Evolutionary conservation across 257 asterid genomes (phyloP).

Genomic region (Mitragyna speciosa): DNA sequence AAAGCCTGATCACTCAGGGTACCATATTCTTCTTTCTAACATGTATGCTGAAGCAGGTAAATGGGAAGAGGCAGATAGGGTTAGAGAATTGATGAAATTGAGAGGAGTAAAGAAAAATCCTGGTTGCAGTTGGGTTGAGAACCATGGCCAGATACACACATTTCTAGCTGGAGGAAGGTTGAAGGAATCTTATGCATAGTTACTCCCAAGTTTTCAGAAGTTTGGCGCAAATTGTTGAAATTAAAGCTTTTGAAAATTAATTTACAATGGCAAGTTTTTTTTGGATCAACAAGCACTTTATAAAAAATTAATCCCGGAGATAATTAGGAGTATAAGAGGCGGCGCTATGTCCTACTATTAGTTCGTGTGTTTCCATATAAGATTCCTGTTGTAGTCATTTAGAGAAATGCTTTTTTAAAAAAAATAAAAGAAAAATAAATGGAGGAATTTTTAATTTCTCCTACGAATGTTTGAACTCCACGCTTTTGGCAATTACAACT

Average conservation of each 20-base stretch:
- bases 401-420: background rate
- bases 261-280: background rate
- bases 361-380: too few species aligned
- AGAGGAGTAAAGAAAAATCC: constrained; percentile 72
- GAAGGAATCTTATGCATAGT: constrained; percentile 33
- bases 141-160: constrained; percentile 40
- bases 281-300: background rate
- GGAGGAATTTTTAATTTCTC: background rate
- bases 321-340: too few species aligned
- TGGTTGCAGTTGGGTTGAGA: constrained; percentile 78
- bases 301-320: too few species aligned
- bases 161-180: constrained; percentile 44
- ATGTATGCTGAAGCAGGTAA: constrained; percentile 80
- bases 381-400: background rate
- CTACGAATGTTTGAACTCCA: background rate
- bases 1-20: constrained; percentile 72
- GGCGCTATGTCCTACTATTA: too few species aligned
- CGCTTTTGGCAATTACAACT: background rate
- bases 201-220: background rate
- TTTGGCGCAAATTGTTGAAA: background rate
- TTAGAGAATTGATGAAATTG: constrained; percentile 61
- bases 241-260: background rate
- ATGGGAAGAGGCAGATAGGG: constrained; percentile 70
- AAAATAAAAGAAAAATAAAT: too few species aligned
- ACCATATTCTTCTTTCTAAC: constrained; percentile 61